Conservation (phyloP, 2,329 filamentous ascomycete genomes). For the Fusarium sp. region DNA sequence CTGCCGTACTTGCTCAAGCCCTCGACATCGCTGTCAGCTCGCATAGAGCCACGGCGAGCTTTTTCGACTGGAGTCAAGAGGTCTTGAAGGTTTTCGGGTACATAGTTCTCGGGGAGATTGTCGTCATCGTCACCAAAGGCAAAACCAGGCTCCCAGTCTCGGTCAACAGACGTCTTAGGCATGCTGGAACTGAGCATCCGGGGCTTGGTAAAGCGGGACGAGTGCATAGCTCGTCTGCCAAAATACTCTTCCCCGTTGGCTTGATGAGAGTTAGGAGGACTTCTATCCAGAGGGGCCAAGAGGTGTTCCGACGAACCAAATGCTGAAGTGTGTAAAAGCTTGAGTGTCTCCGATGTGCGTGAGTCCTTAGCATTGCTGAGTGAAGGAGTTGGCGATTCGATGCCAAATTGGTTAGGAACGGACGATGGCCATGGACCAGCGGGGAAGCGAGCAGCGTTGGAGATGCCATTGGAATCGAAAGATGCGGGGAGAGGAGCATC, state of each 20-base stretch:
- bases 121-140: conserved; percentile 81
- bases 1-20: conserved; percentile 67
- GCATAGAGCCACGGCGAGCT: conserved; percentile 67
- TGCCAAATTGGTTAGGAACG: conserved; percentile 87
- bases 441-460: conserved; percentile 82
- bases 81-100: conserved; percentile 76
- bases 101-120: conserved; percentile 60
- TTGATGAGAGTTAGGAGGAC: conserved; percentile 62
- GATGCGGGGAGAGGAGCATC: conserved; percentile 93
- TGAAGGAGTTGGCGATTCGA: conserved; percentile 85
- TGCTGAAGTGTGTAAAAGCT: conserved; percentile 71
- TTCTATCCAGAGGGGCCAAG: conserved; percentile 55
- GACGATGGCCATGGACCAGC: conserved; percentile 87
- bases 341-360: conserved; percentile 69
- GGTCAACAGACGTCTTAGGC: conserved; percentile 69
- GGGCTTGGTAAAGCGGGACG: conserved; percentile 73
- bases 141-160: conserved; percentile 73
- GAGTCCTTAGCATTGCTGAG: conserved; percentile 68
- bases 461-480: conserved; percentile 95
- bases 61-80: conserved; percentile 73
- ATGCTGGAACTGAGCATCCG: conserved; percentile 73
- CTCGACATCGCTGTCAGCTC: conserved; percentile 62
- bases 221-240: conserved; percentile 75
- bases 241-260: conserved; percentile 66
- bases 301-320: conserved; percentile 74